Evolutionary conservation across 2,329 filamentous ascomycete genomes (phyloP), one percentile per base, ranked within the genome.

Genomic region (Ramularia endophylla): DNA sequence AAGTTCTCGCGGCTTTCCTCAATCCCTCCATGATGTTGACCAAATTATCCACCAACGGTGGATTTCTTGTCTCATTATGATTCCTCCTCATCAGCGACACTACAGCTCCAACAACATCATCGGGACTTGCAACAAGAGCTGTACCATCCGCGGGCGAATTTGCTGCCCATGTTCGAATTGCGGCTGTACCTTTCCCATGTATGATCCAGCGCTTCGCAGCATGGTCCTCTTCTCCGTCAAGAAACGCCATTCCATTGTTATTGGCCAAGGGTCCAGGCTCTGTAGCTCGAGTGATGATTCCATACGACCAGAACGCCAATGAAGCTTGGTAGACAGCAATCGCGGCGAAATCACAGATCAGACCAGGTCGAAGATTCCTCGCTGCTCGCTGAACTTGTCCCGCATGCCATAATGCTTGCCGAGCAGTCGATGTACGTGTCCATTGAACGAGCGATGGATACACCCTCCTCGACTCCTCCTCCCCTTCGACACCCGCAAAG

Each of bases 271-370:
- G 69, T 5, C 81, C 68, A 0, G 52, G 53, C 30, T 61, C 58
- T 7, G 54, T 57, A 1, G 55, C 48, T 18, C 63, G 62, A 11
- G 62, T 64, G 38, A 70, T 60, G 35, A 85, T 74, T 1, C 81
- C 80, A 50, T 82, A 85, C 0, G 75, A 75, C 84, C 84, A 87
- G 29, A 87, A 65, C 0, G 78, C 76, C 4, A 87, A 66, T 9
- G 75, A 72, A 3, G 80, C 81, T 56, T 86, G 82, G 55, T 85
- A 83, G 0, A 85, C 72, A 0, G 76, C 78, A 5, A 86, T 75
- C 0, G 81, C 80, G 47, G 78, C 76, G 57, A 86, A 85, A 47
- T 82, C 78, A 41, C 59, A 61, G 17, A 63, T 58, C 8, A 61
- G 48, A 8, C 59, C 58, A n/a, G 52, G 50, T 18, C 55, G 58